Evolutionary conservation across 1,284 basidiomycete species (phyloP).

Genomic region (Irpex sp.): DNA sequence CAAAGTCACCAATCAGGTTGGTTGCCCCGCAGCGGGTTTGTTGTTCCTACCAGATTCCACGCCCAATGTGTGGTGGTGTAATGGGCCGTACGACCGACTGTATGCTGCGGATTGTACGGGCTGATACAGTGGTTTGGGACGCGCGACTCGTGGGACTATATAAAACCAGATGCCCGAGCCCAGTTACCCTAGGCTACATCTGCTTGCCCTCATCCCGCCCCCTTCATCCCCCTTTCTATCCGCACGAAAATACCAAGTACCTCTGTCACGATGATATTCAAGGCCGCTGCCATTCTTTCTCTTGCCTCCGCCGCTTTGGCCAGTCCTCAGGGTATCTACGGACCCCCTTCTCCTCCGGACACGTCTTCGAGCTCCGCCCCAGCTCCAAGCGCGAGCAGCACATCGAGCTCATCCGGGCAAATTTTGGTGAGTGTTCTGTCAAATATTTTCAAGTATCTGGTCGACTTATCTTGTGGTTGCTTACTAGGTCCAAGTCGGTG

Average conservation of each 20-base stretch:
- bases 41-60: constrained; percentile 5
- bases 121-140: background rate
- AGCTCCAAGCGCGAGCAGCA: constrained; percentile 31
- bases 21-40: background rate
- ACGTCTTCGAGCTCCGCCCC: constrained; percentile 24
- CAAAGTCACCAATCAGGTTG: background rate
- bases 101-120: background rate
- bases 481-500: constrained; percentile 42
- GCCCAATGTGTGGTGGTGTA: constrained; percentile 1
- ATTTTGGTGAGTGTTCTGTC: constrained; percentile 36
- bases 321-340: constrained; percentile 33
- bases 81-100: background rate
- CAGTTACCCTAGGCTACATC: background rate
- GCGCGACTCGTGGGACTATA: background rate
- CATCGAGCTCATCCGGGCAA: constrained; percentile 22
- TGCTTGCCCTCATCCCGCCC: background rate
- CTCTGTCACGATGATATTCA: constrained; percentile 20
- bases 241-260: background rate
- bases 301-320: constrained; percentile 36
- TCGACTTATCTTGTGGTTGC: background rate
- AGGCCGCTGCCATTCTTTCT: constrained; percentile 14
- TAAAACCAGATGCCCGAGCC: background rate
- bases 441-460: background rate
- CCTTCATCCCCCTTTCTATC: background rate
- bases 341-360: constrained; percentile 23